Evolutionary conservation across 345 rosid genomes (phyloP).

Genomic region (Hibiscus tridactylites): DNA sequence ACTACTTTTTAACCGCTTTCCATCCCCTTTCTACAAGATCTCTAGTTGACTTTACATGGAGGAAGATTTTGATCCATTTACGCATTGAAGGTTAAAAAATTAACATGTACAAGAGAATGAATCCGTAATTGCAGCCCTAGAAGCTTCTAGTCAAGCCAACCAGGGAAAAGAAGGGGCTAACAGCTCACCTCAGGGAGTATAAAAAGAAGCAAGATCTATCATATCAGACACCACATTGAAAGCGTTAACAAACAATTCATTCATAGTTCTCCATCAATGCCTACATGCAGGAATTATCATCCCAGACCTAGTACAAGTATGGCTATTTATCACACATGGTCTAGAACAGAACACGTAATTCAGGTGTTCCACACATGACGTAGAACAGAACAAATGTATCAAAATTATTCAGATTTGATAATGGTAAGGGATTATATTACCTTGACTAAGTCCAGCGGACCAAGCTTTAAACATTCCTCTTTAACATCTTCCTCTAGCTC

Average conservation of each 20-base stretch:
- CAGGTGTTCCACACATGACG: background rate
- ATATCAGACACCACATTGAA: background rate
- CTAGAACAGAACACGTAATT: background rate
- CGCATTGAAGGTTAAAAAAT: background rate
- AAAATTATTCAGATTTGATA: background rate
- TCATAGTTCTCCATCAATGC: background rate
- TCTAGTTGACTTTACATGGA: background rate
- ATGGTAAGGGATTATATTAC: slow-evolving; percentile 23
- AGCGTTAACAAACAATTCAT: background rate
- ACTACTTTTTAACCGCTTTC: background rate
- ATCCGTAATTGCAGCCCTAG: background rate
- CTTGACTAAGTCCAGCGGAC: slow-evolving; percentile 79
- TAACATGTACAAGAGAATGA: too few species aligned
- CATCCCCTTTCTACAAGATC: background rate
- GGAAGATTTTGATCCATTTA: background rate
- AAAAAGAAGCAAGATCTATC: too few species aligned
- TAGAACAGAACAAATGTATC: background rate
- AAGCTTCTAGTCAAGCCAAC: background rate
- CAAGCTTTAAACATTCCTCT: slow-evolving; percentile 82
- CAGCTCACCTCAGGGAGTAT: background rate
- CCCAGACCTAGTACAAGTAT: background rate
- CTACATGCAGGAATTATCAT: background rate
- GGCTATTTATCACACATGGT: background rate
- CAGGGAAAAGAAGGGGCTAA: background rate
- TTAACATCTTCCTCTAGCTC: slow-evolving; percentile 76